Evolutionary conservation across 192 early-diverging fungal species (phyloP), one percentile per base, ranked within the genome.

Genomic region (Coemansia sp.): DNA sequence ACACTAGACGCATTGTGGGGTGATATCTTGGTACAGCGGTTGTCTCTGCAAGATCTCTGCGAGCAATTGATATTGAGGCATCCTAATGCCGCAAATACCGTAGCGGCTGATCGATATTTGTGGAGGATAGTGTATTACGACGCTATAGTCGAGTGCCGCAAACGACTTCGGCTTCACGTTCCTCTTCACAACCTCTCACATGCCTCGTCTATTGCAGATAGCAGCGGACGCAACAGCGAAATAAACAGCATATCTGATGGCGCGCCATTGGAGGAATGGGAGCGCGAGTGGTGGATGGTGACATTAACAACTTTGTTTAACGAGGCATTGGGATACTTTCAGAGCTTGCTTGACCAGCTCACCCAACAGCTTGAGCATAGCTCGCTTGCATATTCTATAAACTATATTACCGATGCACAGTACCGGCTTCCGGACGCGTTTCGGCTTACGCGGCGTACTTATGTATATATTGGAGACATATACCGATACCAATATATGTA

Each of bases 401-500:
- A 30, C 23, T 28, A 51, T 12, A 30, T 62, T 16, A n/a, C 23
- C 2, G 47, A 27, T 21, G 32, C 67, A 38, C 48, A 16, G 7
- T 56, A 66, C 26, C 56, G n/a, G 5, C 31, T 55, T 14, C 62
- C 65, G 19, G 50, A 63, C 1, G 23, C 23, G 16, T 67, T 60
- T 22, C 48, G 34, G n/a, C 58, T 80, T 56, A 71, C 71, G 9
- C 71, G 71, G 0, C 64, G 77, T 1, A 34, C 68, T 61, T 61
- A 56, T 24, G 52, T 74, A 31, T 70, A 71, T 21, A 38, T 74
- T 9, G 77, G 77, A 25, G 77, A 80, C 48, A 38, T 80, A 2
- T 74, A 80, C 50, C 67, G 77, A 18, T 80, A 80, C 58, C 77
- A 80, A 50, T 60, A 47, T 22, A 65, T 74, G 71, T 71, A 74